Evolutionary conservation across 805 yeast genomes (phyloP), one percentile per base, ranked within the genome.

Genomic region (Tetrapisispora nanseiensis): DNA sequence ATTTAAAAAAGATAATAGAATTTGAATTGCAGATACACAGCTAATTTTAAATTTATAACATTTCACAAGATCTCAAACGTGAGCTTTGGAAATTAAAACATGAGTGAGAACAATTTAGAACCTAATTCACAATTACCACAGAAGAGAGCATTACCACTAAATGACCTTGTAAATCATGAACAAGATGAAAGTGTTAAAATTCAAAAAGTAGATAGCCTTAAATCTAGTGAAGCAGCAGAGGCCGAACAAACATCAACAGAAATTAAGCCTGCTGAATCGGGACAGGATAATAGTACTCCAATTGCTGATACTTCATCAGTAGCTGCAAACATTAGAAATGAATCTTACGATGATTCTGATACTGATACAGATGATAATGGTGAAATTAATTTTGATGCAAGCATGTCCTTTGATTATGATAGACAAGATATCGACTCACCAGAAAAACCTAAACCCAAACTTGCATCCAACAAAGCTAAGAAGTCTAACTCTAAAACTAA

Each of bases 161-260:
- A 58, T 37, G 65, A 63, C 41, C 39, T 63, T 41, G 66, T 63
- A 15, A 61, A 63, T 43, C 65, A 62, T 45, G 66, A 62, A 37
- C 55, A 52, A n/a, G 48, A 40, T 29, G 60, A 54, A 18, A 49
- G 46, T 15, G 42, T 30, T 12, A 50, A 53, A 45, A 35, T 52
- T 22, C 52, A 50, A 33, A 51, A 49, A 32, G 21, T 45, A 16
- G 44, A 46, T 22, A 34, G 40, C 9, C 16, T 40, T 13, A 43
- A 44, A 34, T 34, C 24, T 35, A 34, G 32, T 31, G 36, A 41
- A 28, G 41, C n/a, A 26, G 2, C 16, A 22, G 8, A 10, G 15
- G 4, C 18, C 32, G 5, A 4, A 19, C 11, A 39, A 28, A 27
- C 16, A 20, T 33, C 4, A 11, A 20, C 19, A 7, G 22, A 12